Evolutionary conservation across 169 alveolate species (phyloP).

Genomic region (Plasmodium gaboni): DNA sequence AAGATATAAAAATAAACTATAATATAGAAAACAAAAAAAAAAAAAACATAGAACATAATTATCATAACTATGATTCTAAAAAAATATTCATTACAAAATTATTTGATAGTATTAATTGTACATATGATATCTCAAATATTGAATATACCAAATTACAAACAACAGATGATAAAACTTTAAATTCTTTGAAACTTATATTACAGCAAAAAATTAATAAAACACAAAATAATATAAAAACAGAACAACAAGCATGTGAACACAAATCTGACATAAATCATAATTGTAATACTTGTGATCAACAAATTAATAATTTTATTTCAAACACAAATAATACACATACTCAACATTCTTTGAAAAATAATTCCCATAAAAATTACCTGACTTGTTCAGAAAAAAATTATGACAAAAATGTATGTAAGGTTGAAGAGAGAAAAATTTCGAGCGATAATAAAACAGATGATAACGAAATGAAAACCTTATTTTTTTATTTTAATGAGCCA

Average conservation of each 20-base stretch:
- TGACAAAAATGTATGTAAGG: neutral
- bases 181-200: conserved; percentile 26
- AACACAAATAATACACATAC: neutral
- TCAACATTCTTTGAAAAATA: neutral
- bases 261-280: neutral
- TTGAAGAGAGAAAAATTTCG: neutral
- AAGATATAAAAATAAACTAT: neutral
- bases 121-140: conserved; percentile 36
- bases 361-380: conserved; percentile 5
- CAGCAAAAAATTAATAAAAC: conserved; percentile 45
- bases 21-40: neutral
- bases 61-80: neutral
- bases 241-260: neutral
- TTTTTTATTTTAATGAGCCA: conserved; percentile 59
- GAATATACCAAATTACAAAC: conserved; percentile 34
- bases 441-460: conserved; percentile 12
- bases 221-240: neutral
- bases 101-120: conserved; percentile 54
- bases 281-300: neutral
- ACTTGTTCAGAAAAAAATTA: neutral
- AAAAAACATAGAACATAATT: neutral
- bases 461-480: conserved; percentile 37
- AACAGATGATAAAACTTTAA: conserved; percentile 38
- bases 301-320: neutral
- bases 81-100: conserved; percentile 55